Percentiles rank a stretch among this genome's conserved stretches.
phyloP scores from a whole-genome alignment of 345 rosid genomes.

The Conringia planisiliqua region DNA sequence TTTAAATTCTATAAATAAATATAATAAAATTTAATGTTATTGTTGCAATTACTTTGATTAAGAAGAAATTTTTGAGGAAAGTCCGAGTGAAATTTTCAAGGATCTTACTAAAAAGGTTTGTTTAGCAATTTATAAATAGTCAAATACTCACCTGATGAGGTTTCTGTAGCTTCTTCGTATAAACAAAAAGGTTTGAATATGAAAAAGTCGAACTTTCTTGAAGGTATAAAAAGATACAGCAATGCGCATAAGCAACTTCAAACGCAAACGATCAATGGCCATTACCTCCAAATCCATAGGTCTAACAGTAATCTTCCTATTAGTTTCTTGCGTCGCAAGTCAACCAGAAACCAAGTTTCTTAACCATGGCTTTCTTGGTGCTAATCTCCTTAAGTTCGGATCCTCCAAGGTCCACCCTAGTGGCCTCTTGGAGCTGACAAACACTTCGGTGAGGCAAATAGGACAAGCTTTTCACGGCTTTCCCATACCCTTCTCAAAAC shows the following conservation, averaged over 20 bases:
- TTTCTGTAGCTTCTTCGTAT: not conserved
- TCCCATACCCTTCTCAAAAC: constrained; percentile 32
- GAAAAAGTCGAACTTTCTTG: not conserved
- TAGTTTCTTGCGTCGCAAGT: constrained; percentile 23
- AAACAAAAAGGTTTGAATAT: constrained; percentile 20
- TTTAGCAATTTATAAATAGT: constrained; percentile 18
- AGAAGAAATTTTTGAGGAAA: constrained; percentile 3
- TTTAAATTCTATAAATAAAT: not conserved
- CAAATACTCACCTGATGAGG: not conserved
- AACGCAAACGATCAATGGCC: not conserved
- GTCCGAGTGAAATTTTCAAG: not conserved
- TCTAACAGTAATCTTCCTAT: not conserved
- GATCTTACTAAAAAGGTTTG: not conserved
- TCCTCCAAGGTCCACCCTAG: constrained; percentile 36
- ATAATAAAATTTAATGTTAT: not conserved
- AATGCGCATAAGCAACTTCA: not conserved
- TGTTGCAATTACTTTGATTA: not conserved
- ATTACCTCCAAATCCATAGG: constrained; percentile 9
- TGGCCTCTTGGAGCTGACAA: constrained; percentile 61
- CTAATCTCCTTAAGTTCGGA: constrained; percentile 40
- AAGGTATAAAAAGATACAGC: constrained; percentile 17
- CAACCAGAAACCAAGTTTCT: constrained; percentile 33
- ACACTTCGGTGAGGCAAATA: constrained; percentile 30
- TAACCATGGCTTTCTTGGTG: constrained; percentile 41
- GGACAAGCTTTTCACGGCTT: constrained; percentile 50